These are phyloP conservation scores for Lodderomyces elongisporus DNA, from an alignment of 1,139 yeast species.

Conservation along the genomic window DNA sequence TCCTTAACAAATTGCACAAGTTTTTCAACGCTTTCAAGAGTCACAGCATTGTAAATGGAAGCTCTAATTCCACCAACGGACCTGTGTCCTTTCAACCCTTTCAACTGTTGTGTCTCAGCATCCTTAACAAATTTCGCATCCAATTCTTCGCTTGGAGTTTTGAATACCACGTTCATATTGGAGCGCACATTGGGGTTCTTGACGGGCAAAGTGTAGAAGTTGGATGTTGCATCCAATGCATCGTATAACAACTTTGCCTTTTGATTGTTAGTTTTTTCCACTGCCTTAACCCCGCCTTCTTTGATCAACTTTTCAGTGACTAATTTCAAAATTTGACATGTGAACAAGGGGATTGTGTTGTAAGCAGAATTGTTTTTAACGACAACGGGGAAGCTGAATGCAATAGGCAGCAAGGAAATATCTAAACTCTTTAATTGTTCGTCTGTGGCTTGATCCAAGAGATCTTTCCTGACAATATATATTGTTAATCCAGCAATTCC, in stretches of 20 bases:
- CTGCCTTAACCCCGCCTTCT: slow-evolving; percentile 54
- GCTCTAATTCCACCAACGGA: slow-evolving; percentile 97
- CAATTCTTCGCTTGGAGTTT: slow-evolving; percentile 53
- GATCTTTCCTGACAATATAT: slow-evolving; percentile 77
- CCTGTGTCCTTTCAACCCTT: slow-evolving; percentile 92
- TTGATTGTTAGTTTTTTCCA: slow-evolving; percentile 51
- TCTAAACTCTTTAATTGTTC: slow-evolving; percentile 54
- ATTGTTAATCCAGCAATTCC: slow-evolving; percentile 94
- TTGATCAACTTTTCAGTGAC: slow-evolving; percentile 60
- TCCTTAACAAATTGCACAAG: slow-evolving; percentile 56
- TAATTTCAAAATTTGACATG: slow-evolving; percentile 77
- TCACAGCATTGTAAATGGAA: slow-evolving; percentile 84
- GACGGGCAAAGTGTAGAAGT: slow-evolving; percentile 64
- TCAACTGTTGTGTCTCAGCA: slow-evolving; percentile 45
- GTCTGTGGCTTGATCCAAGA: slow-evolving; percentile 64
- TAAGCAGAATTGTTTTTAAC: slow-evolving; percentile 87
- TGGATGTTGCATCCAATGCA: slow-evolving; percentile 61
- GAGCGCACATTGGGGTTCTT: slow-evolving; percentile 56
- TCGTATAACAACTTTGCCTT: slow-evolving; percentile 62
- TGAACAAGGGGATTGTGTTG: slow-evolving; percentile 91
- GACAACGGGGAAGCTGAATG: slow-evolving; percentile 81
- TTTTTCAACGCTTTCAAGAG: slow-evolving; percentile 55
- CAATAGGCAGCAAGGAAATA: slow-evolving; percentile 80
- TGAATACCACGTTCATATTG: slow-evolving; percentile 90
- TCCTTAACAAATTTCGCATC: slow-evolving; percentile 65